Conservation (phyloP, 2,329 filamentous ascomycete species). For the Venturia carpophila region DNA sequence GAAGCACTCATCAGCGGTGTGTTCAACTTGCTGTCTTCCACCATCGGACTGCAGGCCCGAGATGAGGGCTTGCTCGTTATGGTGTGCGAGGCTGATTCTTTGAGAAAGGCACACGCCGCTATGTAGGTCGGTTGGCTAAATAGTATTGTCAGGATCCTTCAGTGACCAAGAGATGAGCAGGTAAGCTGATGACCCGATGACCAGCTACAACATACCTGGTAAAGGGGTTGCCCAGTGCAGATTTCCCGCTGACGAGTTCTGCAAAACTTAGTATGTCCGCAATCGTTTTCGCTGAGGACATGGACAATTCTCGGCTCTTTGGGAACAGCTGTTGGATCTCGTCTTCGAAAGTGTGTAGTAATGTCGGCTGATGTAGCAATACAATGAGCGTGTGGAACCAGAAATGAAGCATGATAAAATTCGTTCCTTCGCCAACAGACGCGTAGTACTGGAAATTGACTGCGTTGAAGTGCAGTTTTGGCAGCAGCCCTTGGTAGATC, state of each 20-base stretch:
- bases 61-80: slow-evolving; percentile 56
- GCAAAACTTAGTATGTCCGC: slow-evolving; percentile 82
- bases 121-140: slow-evolving; percentile 80
- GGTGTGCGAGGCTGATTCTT: slow-evolving; percentile 67
- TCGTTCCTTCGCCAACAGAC: slow-evolving; percentile 71
- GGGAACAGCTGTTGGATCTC: slow-evolving; percentile 64
- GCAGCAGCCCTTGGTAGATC: slow-evolving; percentile 66
- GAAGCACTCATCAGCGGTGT: background rate
- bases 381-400: slow-evolving; percentile 88
- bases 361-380: slow-evolving; percentile 72
- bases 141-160: background rate
- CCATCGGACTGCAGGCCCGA: slow-evolving; percentile 43
- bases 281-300: slow-evolving; percentile 87
- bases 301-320: slow-evolving; percentile 72
- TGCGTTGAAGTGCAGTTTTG: slow-evolving; percentile 72
- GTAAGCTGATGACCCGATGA: background rate
- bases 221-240: slow-evolving; percentile 81
- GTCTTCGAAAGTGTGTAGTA: slow-evolving; percentile 68
- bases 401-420: slow-evolving; percentile 78
- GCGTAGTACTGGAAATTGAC: slow-evolving; percentile 81
- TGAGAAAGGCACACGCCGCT: slow-evolving; percentile 78
- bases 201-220: slow-evolving; percentile 40
- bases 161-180: background rate
- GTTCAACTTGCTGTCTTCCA: slow-evolving; percentile 22
- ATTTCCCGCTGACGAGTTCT: slow-evolving; percentile 76